These are phyloP conservation scores for Scheffersomyces coipomensis DNA, from an alignment of 805 yeast species.

Conservation along the genomic window DNA sequence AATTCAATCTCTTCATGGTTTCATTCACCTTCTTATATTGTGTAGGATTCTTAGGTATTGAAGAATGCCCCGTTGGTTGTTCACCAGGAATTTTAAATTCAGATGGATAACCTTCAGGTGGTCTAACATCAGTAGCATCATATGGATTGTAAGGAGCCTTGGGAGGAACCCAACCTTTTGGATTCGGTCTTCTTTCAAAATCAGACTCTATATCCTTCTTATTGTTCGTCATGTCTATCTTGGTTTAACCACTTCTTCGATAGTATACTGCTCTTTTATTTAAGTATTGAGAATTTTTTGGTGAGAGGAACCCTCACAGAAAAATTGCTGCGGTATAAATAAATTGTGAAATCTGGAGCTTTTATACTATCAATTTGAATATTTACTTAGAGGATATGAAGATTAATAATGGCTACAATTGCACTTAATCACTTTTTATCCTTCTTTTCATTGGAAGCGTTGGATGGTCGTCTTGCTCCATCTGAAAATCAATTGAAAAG, in stretches of 20 bases:
- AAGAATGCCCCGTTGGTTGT: slow-evolving; percentile 51
- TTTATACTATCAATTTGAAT: too few relatives aligned
- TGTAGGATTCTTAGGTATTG: slow-evolving; percentile 63
- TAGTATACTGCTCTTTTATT: too few relatives aligned
- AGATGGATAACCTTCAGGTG: slow-evolving; percentile 83
- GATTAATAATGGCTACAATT: too few relatives aligned
- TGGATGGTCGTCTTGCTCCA: slow-evolving; percentile 51
- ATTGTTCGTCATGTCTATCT: not conserved
- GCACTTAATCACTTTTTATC: slow-evolving; percentile 6
- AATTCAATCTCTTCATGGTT: slow-evolving; percentile 70
- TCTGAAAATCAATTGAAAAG: slow-evolving; percentile 30
- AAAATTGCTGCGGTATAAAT: too few relatives aligned
- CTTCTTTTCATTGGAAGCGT: slow-evolving; percentile 51
- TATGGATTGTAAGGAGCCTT: slow-evolving; percentile 84
- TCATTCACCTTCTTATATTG: slow-evolving; percentile 68
- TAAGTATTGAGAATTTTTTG: too few relatives aligned
- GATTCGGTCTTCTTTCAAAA: slow-evolving; percentile 65
- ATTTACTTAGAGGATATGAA: too few relatives aligned
- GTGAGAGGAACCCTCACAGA: too few relatives aligned
- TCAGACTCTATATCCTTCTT: slow-evolving; percentile 11
- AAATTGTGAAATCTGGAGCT: too few relatives aligned
- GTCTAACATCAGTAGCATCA: slow-evolving; percentile 73
- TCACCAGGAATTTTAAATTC: slow-evolving; percentile 70
- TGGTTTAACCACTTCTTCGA: not conserved
- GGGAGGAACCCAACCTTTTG: slow-evolving; percentile 79